Evolutionary conservation across 1,284 basidiomycete species (phyloP), one percentile per base, ranked within the genome.

Genomic region (Laetiporus sulphureus): DNA sequence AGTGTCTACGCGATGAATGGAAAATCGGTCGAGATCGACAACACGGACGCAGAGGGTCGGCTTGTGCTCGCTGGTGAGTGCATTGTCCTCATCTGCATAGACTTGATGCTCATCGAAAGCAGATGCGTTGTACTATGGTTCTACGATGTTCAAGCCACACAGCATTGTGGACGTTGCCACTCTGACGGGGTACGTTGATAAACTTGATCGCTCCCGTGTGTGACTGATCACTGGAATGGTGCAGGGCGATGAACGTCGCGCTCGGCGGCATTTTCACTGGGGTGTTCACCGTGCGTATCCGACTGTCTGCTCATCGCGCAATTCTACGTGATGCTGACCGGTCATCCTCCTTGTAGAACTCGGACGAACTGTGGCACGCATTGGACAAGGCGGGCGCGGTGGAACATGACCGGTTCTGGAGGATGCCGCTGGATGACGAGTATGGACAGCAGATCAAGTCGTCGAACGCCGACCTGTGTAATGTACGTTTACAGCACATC

Each of bases 1-100:
- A 89, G 90, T 40, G 61, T 93, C 47, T 84, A 88, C 51, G 85
- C 89, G 5, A 90, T 90, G 80, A 92, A 91, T 57, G 90, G 91
- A 31, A 90, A 91, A 62, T 81, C 83, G 0, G 75, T 94, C 24
- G 88, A 93, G 59, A 77, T 93, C 29, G 88, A 92, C 65, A 92
- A 92, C 64, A 92, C 90, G 0, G 90, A 92, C 57, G 89, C 89
- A 3, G 88, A 91, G 58, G 91, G 91, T 15, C 79, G 91, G 21
- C 69, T 94, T 18, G 71, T 93, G 18, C 73, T 89, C 27, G 73
- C 84, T 37, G 79, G 79, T 81, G 41, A 30, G 69, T 51, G 4
- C 22, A 22, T 31, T n/a, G 1, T 4, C 32, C 3, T 31, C 13
- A 32, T 23, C 11, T 3, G 21, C 25, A 19, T 4, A 15, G 30